Evolutionary conservation across 2,329 filamentous ascomycete genomes (phyloP).

Genomic region (Alternaria burnsii): DNA sequence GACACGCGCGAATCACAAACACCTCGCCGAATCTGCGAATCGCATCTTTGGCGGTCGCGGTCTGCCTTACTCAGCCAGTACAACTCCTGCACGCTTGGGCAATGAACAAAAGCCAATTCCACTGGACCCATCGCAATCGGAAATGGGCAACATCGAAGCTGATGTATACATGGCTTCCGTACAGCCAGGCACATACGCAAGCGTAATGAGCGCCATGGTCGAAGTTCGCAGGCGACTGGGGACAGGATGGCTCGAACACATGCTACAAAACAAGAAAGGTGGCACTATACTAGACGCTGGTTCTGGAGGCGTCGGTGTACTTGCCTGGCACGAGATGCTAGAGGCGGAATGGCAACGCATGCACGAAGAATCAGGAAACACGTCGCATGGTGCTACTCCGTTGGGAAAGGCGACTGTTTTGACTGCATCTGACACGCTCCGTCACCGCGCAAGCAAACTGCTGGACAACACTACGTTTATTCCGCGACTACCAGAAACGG

Average conservation of each 20-base stretch:
- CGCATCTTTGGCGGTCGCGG: conserved; percentile 77
- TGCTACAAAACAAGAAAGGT: conserved; percentile 68
- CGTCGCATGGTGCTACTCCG: conserved; percentile 52
- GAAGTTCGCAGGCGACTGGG: conserved; percentile 79
- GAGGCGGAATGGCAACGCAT: conserved; percentile 82
- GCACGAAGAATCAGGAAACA: conserved; percentile 50
- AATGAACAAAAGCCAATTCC: conserved; percentile 71
- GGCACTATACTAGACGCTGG: conserved; percentile 77
- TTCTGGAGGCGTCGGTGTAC: conserved; percentile 73
- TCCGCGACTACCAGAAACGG: conserved; percentile 86
- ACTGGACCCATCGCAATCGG: conserved; percentile 68
- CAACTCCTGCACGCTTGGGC: conserved; percentile 61
- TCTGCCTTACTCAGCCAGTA: conserved; percentile 80
- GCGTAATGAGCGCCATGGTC: conserved; percentile 71
- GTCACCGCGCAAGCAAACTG: conserved; percentile 77
- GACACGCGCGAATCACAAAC: conserved; percentile 69
- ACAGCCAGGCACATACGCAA: conserved; percentile 75
- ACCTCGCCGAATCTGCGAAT: conserved; percentile 77
- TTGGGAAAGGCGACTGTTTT: conserved; percentile 82
- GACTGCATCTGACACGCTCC: conserved; percentile 76
- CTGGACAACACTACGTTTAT: conserved; percentile 91
- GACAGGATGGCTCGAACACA: conserved; percentile 71
- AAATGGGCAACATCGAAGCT: conserved; percentile 78
- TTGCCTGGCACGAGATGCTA: conserved; percentile 81
- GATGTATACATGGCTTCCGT: conserved; percentile 75